Percentiles rank a stretch among this genome's conserved stretches.
Evolutionary conservation across 306 rosid species (phyloP).

Genomic region (Bauhinia variegata): DNA sequence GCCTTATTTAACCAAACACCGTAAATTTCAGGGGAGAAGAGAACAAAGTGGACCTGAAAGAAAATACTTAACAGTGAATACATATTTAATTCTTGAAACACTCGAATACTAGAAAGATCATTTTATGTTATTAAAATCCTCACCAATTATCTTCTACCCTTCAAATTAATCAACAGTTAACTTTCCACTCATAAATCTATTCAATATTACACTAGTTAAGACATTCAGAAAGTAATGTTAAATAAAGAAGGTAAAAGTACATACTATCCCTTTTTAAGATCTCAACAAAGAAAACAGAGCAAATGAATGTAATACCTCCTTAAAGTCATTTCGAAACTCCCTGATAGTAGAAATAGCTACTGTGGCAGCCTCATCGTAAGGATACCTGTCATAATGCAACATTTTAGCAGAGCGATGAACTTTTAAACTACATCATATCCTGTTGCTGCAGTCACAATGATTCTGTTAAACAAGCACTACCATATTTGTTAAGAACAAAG

Average conservation of each 20-base stretch:
- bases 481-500: no score
- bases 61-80: slow-evolving; percentile 4
- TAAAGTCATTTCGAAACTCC: slow-evolving; percentile 65
- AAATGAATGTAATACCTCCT: slow-evolving; percentile 59
- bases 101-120: slow-evolving; percentile 1
- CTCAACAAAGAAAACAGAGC: background rate
- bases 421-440: no score
- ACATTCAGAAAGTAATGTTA: background rate
- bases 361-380: slow-evolving; percentile 73
- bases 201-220: no score
- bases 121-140: background rate
- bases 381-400: slow-evolving; percentile 67
- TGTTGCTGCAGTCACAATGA: no score
- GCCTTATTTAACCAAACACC: slow-evolving; percentile 64
- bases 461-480: no score
- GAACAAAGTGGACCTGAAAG: slow-evolving; percentile 82
- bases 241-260: background rate
- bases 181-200: no score
- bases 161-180: no score
- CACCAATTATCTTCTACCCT: no score
- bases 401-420: slow-evolving; percentile 12
- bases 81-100: slow-evolving; percentile 4
- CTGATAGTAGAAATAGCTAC: slow-evolving; percentile 67
- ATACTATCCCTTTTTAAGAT: no score
- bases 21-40: slow-evolving; percentile 59